Evolutionary conservation across 352 stramenopile genomes (phyloP), one percentile per base, ranked within the genome.

Genomic region (Phytopythium vexans): DNA sequence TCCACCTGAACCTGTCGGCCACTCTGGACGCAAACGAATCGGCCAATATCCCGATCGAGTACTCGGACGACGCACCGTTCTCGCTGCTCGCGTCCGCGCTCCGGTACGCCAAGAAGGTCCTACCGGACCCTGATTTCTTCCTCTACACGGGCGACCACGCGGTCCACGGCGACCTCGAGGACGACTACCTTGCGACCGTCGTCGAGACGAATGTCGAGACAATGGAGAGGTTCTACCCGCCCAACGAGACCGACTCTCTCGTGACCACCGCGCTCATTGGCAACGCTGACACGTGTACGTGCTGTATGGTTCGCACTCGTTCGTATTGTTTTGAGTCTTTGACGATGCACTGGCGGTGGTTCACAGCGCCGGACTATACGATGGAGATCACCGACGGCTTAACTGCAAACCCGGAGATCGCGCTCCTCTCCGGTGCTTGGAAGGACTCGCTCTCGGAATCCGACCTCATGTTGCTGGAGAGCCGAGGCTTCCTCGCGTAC

Each of bases 101-200:
- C 21, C 21, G 21, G 21, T 27, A 27, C 21, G 21, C 21, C 21
- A 27, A 27, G 21, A 27, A 60, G 12, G 60, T 91, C 42, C 56
- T 90, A 9, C 66, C 74, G n/a, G 46, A 77, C 7, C 81, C 83
- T 0, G 79, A 87, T 8, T 64, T 89, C 32, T 72, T 93, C 36
- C 59, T 93, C 11, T 90, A 86, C 62, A 93, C 83, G 6, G 83
- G 78, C 12, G 83, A 93, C 52, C 69, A 83, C 51, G 83, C 78
- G 1, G 73, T 66, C 15, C 83, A 89, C 40, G 14, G 62, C 6
- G 27, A 65, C 2, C 60, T 78, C 42, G 65, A 66, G 16, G 67
- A 80, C 15, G 64, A 75, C 8, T 87, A 79, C 51, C 52, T 88
- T n/a, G 62, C 66, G 1, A 54, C 69, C 7, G 75, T 70, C 4